Base-by-base conservation (phyloP, 805 yeast genomes). In the Candida tibetensis region DNA sequence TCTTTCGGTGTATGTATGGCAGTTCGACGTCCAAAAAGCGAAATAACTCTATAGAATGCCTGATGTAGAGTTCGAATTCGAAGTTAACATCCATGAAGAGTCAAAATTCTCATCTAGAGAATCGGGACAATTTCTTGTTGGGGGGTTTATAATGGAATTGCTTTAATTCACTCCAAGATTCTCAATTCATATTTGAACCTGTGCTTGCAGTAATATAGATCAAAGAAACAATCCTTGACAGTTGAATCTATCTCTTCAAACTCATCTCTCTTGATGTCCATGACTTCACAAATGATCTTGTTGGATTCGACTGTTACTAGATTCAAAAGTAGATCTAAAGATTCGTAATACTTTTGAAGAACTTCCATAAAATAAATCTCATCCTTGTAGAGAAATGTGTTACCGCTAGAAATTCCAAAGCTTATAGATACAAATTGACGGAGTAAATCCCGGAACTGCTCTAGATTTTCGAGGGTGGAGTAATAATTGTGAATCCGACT, bases 171-270 rank as follows among this genome's bases (percentile, higher is more conserved):
- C 25, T 21, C 25, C 25, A 21, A 21, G 7, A 21, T 21, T 10
- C 10, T 21, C 9, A 21, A 7, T 32, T 43, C 47, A 21, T 40
- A 37, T 19, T 22, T 16, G 19, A 43, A 43, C 19, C 46, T 29
- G 37, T 47, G 47, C 7, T 30, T 27, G 30, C 45, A 45, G 30
- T 40, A 40, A 14, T 37, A 30, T 32, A 47, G 34, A 12, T 47
- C 45, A 26, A 47, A 45, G 28, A 45, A 47, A 14, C 35, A 28
- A 22, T 45, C 47, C 30, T 47, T 47, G 5, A 47, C 34, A 3
- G 30, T 26, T 6, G 39, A 26, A 29, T 47, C 49, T 25, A 40
- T 28, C 14, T 34, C 40, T 32, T 47, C 51, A 36, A 45, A 45
- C 26, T 37, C 45, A 12, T 17, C 42, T 32, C 32, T 40, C 28